phyloP scores from a whole-genome alignment of 352 stramenopile genomes.

The Globisporangium paddicum region DNA sequence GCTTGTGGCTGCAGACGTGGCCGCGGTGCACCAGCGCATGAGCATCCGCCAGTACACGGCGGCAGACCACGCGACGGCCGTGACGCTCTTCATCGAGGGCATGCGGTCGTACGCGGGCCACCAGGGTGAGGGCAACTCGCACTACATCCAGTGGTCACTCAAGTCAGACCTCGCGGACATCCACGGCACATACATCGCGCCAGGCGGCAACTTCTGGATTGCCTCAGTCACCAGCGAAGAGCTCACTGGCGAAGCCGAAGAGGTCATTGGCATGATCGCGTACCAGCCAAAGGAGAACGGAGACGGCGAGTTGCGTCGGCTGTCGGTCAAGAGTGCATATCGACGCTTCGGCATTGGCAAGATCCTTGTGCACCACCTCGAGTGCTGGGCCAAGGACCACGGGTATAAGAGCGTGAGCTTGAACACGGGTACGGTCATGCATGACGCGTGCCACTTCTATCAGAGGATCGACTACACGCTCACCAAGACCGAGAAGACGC shows the following conservation, averaged over 20 bases:
- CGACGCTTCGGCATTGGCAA: conserved; percentile 21
- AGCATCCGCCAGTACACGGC: conserved; percentile 18
- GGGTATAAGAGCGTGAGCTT: conserved; percentile 14
- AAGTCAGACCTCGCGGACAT: conserved; percentile 28
- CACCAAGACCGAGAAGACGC: conserved; percentile 8
- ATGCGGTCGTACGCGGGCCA: conserved; percentile 4
- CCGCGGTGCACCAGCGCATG: background rate
- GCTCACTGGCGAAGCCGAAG: conserved; percentile 3
- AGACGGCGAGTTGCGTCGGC: conserved; percentile 22
- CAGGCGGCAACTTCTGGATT: conserved; percentile 42
- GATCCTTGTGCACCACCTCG: conserved; percentile 16
- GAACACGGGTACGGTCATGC: conserved; percentile 17
- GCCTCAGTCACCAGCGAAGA: conserved; percentile 4
- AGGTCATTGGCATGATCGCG: conserved; percentile 14
- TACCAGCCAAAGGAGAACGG: conserved; percentile 16
- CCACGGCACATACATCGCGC: conserved; percentile 23
- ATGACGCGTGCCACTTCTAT: conserved; percentile 8
- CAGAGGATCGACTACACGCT: conserved; percentile 8
- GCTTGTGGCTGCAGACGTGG: background rate
- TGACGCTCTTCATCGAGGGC: conserved; percentile 9
- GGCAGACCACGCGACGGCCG: conserved; percentile 19
- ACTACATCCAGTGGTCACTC: conserved; percentile 20
- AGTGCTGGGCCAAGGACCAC: conserved; percentile 12
- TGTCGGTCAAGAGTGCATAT: conserved; percentile 20
- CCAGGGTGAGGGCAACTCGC: conserved; percentile 15